These are phyloP conservation scores for Diaporthe citriasiana DNA, from an alignment of 2,329 filamentous ascomycete species.

Conservation along the genomic window DNA sequence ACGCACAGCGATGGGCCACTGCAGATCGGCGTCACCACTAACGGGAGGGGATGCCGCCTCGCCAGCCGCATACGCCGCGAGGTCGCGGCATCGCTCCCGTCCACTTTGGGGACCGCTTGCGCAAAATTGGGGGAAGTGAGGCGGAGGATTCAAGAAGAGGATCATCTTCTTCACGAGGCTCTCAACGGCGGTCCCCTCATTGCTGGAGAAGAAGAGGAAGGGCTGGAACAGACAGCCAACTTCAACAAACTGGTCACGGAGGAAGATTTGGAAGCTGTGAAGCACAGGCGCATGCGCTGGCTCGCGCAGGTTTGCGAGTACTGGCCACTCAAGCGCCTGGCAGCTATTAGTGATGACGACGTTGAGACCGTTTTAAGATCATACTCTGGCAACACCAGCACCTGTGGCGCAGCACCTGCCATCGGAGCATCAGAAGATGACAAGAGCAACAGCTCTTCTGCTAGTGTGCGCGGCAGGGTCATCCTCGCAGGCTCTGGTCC, in stretches of 20 bases:
- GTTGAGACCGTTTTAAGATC: constrained; percentile 82
- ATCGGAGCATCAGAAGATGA: constrained; percentile 42
- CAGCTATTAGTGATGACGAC: constrained; percentile 83
- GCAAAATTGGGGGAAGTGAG: constrained; percentile 81
- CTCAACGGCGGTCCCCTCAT: constrained; percentile 47
- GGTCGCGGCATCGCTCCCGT: constrained; percentile 83
- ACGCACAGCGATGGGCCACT: constrained; percentile 91
- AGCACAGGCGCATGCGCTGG: constrained; percentile 90
- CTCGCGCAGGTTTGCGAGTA: constrained; percentile 97
- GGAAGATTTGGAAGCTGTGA: constrained; percentile 79
- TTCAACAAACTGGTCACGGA: constrained; percentile 89
- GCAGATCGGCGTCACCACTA: constrained; percentile 96
- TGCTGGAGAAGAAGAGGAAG: constrained; percentile 64
- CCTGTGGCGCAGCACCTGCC: constrained; percentile 39
- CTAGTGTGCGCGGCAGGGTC: constrained; percentile 71
- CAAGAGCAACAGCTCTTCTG: constrained; percentile 47
- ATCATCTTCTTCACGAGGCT: constrained; percentile 60
- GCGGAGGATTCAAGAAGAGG: constrained; percentile 80
- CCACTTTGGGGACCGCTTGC: constrained; percentile 82
- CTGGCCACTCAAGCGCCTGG: constrained; percentile 90
- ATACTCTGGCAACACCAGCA: constrained; percentile 63
- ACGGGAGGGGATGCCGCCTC: constrained; percentile 93
- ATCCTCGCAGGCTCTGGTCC: constrained; percentile 93
- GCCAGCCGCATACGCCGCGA: constrained; percentile 91
- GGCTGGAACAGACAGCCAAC: constrained; percentile 79